A percentile compares a stretch with the other conserved stretches of the same genome.
Conservation (phyloP, 1,284 basidiomycete genomes). For the Leccinum pallidistipes region DNA sequence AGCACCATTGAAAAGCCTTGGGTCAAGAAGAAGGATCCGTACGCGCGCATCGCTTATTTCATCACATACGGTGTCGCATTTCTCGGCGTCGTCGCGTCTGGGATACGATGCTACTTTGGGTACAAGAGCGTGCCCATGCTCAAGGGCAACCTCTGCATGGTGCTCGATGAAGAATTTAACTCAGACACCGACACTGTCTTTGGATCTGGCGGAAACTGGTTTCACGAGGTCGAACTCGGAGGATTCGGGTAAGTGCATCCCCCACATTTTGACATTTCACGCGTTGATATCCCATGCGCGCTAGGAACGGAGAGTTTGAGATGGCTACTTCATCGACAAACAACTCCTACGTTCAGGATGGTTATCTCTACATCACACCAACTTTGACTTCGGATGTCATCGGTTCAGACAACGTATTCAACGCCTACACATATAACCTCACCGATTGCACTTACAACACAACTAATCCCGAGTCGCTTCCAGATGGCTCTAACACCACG, state of each 20-base stretch:
- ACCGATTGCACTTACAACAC: conserved; percentile 72
- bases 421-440: conserved; percentile 80
- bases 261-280: neutral
- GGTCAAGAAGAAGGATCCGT: conserved; percentile 62
- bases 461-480: conserved; percentile 42
- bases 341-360: conserved; percentile 80
- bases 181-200: conserved; percentile 52
- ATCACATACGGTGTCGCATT: conserved; percentile 61
- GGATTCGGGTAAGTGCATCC: conserved; percentile 70
- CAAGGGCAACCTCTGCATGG: conserved; percentile 60
- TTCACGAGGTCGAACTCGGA: conserved; percentile 79
- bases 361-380: conserved; percentile 79
- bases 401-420: conserved; percentile 54
- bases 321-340: conserved; percentile 79
- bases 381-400: conserved; percentile 80
- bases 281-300: conserved; percentile 7
- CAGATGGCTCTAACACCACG: conserved; percentile 44
- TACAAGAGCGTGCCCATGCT: conserved; percentile 54
- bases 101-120: conserved; percentile 53
- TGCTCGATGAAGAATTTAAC: conserved; percentile 77
- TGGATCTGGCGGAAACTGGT: conserved; percentile 67
- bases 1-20: conserved; percentile 64
- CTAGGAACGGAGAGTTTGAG: conserved; percentile 82
- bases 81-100: conserved; percentile 54
- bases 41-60: conserved; percentile 61